Evolutionary conservation across 2,329 filamentous ascomycete genomes (phyloP), one percentile per base, ranked within the genome.

Genomic region (Grosmannia clavigera): DNA sequence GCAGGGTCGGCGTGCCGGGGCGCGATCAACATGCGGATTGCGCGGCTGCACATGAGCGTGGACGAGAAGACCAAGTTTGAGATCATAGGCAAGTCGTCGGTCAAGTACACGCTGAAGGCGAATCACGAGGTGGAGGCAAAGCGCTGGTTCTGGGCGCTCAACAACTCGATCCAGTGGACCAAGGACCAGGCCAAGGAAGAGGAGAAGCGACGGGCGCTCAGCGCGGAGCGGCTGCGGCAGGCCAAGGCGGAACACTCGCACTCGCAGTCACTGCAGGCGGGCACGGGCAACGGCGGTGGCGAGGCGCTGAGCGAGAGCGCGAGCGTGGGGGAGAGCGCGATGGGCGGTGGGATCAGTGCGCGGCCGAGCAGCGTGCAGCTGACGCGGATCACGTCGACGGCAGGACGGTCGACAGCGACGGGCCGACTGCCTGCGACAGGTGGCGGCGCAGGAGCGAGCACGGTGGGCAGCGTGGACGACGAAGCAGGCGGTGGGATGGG

Each of bases 121-220:
- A 99, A 99, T 68, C 94, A 99, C 73, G 88, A 96, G 69, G 92
- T 97, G 33, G 94, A 99, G 72, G 92, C 94, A 6, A 99, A 99
- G 74, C 84, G 94, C 60, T 99, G 94, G 94, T 99, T 95, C 73
- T 99, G 94, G 94, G 90, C 94, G 0, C 78, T 99, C 64, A 99
- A 99, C 75, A 99, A 99, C 71, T 92, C 94, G 6, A 99, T 99
- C 57, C 94, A 97, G 70, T 97, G 90, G 88, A 87, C 90, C 64
- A 99, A 99, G 72, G 94, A 99, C 68, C 94, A 97, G 74, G 92
- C 90, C 9, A 92, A 88, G 66, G 90, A 95, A 71, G 92, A 96
- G 67, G 87, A 92, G 69, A 85, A 80, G 65, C 85, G 91, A 62
- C 85, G 85, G 40, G 84, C 84, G 9, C 85, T 84, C 60, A 88